Base-by-base conservation (phyloP, 495 filamentous ascomycete genomes). In the Hypoxylon crocopeplum region DNA sequence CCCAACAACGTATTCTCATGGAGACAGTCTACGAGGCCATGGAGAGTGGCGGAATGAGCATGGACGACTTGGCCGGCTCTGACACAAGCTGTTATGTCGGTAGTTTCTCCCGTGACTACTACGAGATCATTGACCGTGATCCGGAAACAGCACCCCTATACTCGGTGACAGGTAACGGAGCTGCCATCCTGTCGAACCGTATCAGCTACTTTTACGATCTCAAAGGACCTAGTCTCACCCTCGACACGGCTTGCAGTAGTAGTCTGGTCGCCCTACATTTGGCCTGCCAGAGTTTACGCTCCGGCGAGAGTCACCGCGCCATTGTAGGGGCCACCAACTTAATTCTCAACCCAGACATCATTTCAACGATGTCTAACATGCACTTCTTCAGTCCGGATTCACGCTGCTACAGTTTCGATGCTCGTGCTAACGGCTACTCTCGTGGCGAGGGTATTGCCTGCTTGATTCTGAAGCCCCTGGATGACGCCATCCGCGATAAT, bases 391-490 rank as follows among this genome's bases (percentile, higher is more conserved):
- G 64, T 7, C 66, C 72, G 1, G 66, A 67, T 19, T 67, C 72
- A 2, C 62, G 45, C 1, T 88, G 78, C 46, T 69, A 78, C 24
- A 79, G 77, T 3, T 91, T 84, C 57, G 82, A 85, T 58, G 68
- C 72, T 0, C 39, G 56, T 0, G 87, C 84, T 0, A 73, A 86
- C 63, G 87, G 87, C 0, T 89, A 85, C 66, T 80, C 67, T 0
- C 70, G 86, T 5, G 87, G 75, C 0, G 87, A 91, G 46, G 86
- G 77, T 2, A 56, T 86, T 12, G 76, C 65, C 8, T 72, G 71
- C 1, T 16, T 88, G 1, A 66, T 79, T 5, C 24, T 90, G 7
- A 90, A 89, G 66, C 51, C 50, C 6, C 64, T 87, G 0, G 27
- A 48, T 1, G 73, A 79, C 32, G 86, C 79, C 1, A 29, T 80